Conservation (phyloP, 441 rosid genomes). For the Eutrema salsugineum region DNA sequence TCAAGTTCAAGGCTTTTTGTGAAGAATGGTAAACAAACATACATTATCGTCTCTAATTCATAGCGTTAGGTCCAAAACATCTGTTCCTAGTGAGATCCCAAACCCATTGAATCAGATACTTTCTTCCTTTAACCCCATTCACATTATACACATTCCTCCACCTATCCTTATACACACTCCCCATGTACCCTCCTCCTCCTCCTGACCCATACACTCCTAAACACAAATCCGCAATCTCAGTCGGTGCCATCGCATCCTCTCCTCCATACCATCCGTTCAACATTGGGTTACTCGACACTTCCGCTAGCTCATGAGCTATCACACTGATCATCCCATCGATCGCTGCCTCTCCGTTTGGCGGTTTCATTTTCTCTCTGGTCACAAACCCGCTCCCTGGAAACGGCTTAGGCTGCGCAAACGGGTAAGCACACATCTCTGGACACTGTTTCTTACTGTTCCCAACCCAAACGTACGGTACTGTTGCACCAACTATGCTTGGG, state of each 20-base stretch:
- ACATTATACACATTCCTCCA: slow-evolving; percentile 84
- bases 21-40: background rate
- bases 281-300: slow-evolving; percentile 83
- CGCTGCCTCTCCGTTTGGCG: slow-evolving; percentile 81
- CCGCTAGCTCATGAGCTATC: slow-evolving; percentile 88
- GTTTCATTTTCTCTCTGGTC: slow-evolving; percentile 51
- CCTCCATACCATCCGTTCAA: slow-evolving; percentile 98
- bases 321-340: slow-evolving; percentile 96
- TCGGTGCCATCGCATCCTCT: slow-evolving; percentile 71
- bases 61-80: slow-evolving; percentile 94
- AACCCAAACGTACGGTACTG: slow-evolving; percentile 92
- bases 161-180: slow-evolving; percentile 60
- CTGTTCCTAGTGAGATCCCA: slow-evolving; percentile 76
- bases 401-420: slow-evolving; percentile 65
- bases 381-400: slow-evolving; percentile 28
- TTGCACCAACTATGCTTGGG: slow-evolving; percentile 81
- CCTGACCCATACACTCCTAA: slow-evolving; percentile 96
- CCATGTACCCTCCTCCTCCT: slow-evolving; percentile 94
- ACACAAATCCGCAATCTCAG: slow-evolving; percentile 88
- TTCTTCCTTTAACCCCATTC: slow-evolving; percentile 66
- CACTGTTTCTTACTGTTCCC: slow-evolving; percentile 77
- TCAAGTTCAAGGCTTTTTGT: background rate
- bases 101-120: slow-evolving; percentile 89
- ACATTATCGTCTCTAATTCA: slow-evolving; percentile 41
- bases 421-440: slow-evolving; percentile 86